Evolutionary conservation across 176 grass and related monocot species (phyloP).

Genomic region (Oryza longistaminata): DNA sequence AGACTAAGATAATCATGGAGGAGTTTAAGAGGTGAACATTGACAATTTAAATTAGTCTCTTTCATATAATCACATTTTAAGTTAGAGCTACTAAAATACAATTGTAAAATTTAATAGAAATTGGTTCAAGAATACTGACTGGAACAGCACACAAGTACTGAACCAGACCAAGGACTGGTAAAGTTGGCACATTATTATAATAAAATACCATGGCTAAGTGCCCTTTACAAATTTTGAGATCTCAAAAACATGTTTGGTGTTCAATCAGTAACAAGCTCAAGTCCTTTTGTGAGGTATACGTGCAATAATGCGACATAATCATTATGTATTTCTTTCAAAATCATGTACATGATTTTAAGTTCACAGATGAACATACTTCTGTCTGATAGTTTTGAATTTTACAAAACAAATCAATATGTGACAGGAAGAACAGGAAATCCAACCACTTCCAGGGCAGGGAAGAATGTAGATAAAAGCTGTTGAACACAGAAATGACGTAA

Average conservation of each 20-base stretch:
- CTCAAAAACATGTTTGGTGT: not conserved
- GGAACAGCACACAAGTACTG: not conserved
- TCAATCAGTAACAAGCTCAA: constrained; percentile 16
- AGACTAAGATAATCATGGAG: constrained; percentile 20
- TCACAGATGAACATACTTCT: not conserved
- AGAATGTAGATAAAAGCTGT: not conserved
- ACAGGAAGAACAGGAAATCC: not conserved
- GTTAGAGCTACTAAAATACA: not conserved
- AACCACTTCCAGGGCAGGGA: not conserved
- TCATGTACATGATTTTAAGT: not conserved
- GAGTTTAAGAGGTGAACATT: not conserved
- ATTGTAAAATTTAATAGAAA: not conserved
- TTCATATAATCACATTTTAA: not conserved
- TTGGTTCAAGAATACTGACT: not conserved
- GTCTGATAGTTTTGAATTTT: not conserved
- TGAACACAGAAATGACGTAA: constrained; percentile 10
- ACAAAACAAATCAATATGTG: not conserved
- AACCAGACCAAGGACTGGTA: constrained; percentile 1
- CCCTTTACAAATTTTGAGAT: not conserved
- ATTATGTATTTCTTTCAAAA: not conserved
- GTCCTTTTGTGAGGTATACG: not conserved
- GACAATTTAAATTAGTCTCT: not conserved
- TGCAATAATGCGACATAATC: not conserved
- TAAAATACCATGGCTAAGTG: not conserved
- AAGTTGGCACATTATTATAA: not conserved